Conservation (phyloP, 1,139 yeast species). For the Groenewaldozyma auringiensis region DNA sequence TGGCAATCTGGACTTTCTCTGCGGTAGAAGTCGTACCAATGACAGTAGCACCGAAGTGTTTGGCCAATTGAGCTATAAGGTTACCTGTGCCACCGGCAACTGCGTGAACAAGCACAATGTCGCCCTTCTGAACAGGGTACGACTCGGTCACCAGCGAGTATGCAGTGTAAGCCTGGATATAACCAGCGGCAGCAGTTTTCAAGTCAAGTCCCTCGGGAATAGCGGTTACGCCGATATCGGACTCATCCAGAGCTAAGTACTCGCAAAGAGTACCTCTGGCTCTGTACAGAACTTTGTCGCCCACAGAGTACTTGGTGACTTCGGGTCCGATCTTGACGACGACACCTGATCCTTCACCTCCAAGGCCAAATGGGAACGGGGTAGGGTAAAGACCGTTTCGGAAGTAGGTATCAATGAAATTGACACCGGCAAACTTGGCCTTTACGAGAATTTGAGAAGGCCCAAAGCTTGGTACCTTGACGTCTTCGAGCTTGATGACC, state of each 20-base stretch:
- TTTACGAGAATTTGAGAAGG: constrained; percentile 57
- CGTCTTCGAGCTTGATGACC: constrained; percentile 44
- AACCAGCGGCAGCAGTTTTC: constrained; percentile 50
- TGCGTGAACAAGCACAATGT: constrained; percentile 70
- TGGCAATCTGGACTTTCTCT: constrained; percentile 45
- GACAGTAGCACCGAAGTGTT: constrained; percentile 60
- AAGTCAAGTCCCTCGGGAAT: constrained; percentile 43
- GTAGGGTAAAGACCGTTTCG: constrained; percentile 67
- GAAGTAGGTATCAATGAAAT: constrained; percentile 76
- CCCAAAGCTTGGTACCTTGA: constrained; percentile 50
- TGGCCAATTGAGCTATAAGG: constrained; percentile 55
- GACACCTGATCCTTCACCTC: constrained; percentile 79
- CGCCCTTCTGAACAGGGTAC: constrained; percentile 58
- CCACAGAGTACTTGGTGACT: constrained; percentile 51
- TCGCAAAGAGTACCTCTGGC: constrained; percentile 57
- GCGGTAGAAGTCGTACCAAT: constrained; percentile 78
- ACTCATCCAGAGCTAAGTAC: constrained; percentile 41
- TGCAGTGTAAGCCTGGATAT: constrained; percentile 75
- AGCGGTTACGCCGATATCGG: constrained; percentile 34
- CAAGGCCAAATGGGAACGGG: constrained; percentile 53
- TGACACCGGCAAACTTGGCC: constrained; percentile 69
- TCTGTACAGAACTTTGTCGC: constrained; percentile 64
- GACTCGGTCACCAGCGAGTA: constrained; percentile 60
- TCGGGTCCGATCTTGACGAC: constrained; percentile 60
- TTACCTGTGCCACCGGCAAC: constrained; percentile 94